Evolutionary conservation across 257 asterid species (phyloP).

Genomic region (Apocynum venetum): DNA sequence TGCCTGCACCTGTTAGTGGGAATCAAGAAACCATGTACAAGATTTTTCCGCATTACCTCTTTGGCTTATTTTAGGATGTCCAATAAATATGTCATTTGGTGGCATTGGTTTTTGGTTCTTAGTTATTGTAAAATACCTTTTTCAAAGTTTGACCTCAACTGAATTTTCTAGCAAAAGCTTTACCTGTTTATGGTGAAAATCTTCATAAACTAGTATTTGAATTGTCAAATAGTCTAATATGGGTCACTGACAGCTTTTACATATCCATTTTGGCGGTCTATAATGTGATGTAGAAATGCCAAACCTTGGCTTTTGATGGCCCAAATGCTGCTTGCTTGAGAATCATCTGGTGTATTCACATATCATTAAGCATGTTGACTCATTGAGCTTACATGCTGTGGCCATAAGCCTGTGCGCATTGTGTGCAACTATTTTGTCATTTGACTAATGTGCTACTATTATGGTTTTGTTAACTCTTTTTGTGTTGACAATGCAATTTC

Average conservation of each 20-base stretch:
- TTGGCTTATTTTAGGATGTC: background rate
- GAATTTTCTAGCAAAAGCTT: background rate
- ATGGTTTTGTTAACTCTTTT: constrained; percentile 12
- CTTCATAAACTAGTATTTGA: background rate
- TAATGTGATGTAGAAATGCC: background rate
- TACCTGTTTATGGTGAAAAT: background rate
- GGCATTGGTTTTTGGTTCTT: background rate
- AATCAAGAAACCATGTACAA: background rate
- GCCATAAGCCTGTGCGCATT: background rate
- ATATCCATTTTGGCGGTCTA: background rate
- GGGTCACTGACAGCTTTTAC: background rate
- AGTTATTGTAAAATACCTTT: background rate
- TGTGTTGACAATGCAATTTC: constrained; percentile 33
- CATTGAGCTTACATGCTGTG: background rate
- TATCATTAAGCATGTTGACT: background rate
- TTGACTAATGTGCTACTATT: constrained; percentile 15
- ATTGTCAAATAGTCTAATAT: background rate
- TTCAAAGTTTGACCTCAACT: background rate
- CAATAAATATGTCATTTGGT: background rate
- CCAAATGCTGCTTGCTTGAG: background rate
- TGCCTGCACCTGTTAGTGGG: background rate
- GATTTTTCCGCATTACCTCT: background rate
- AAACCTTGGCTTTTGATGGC: background rate
- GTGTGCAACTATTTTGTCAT: background rate
- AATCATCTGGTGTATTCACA: background rate